Evolutionary conservation across 108 stramenopile species (phyloP).

Genomic region (Conticribra weissflogii): DNA sequence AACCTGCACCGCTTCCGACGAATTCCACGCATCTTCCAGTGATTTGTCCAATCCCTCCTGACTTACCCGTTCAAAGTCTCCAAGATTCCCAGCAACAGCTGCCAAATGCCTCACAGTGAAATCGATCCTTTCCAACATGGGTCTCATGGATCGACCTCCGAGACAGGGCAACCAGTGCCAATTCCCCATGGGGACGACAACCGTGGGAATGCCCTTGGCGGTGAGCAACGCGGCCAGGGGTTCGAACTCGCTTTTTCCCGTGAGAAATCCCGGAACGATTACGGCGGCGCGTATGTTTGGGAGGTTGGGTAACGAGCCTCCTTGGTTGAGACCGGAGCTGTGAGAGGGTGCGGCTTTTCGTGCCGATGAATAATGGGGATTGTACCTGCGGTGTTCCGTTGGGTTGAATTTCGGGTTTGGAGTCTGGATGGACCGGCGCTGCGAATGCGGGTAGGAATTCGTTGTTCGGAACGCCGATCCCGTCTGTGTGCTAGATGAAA

Average conservation of each 20-base stretch:
- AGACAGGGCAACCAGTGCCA: constrained; percentile 81
- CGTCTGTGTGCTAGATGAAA: no score
- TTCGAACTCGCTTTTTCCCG: constrained; percentile 66
- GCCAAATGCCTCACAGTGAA: constrained; percentile 66
- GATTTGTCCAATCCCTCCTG: constrained; percentile 13
- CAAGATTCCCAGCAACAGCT: constrained; percentile 46
- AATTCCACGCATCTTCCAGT: constrained; percentile 2
- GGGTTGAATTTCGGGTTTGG: no score
- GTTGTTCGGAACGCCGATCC: no score
- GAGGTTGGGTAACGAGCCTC: constrained; percentile 27
- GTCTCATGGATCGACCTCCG: constrained; percentile 68
- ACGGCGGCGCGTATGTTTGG: constrained; percentile 63
- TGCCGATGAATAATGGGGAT: neutral
- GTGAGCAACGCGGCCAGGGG: constrained; percentile 48
- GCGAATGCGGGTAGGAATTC: no score
- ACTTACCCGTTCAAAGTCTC: constrained; percentile 29
- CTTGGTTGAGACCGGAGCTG: constrained; percentile 2
- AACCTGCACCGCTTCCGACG: constrained; percentile 1
- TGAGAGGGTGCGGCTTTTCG: neutral
- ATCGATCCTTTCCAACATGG: constrained; percentile 75
- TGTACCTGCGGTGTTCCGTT: no score
- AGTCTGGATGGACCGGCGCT: no score
- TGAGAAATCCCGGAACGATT: constrained; percentile 75
- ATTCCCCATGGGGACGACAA: constrained; percentile 70
- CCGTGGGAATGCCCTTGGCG: constrained; percentile 59